Conservation (phyloP, 345 rosid species). For the Aquilaria sinensis region DNA sequence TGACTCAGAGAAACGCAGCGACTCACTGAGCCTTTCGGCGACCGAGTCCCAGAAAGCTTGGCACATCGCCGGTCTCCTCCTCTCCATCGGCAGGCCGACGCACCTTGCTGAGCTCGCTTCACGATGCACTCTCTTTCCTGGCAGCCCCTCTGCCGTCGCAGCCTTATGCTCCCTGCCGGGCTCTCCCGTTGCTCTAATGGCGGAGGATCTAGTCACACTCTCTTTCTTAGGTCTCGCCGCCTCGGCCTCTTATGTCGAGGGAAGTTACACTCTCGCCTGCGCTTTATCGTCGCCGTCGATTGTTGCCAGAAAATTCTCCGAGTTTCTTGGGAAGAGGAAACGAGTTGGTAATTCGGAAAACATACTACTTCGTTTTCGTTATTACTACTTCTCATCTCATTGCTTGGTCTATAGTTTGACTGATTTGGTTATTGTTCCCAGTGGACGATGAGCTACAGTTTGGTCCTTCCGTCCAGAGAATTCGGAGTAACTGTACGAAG, state of each 20-base stretch:
- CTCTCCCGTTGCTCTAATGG: conserved; percentile 39
- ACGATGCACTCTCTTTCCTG: conserved; percentile 30
- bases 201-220: conserved; percentile 22
- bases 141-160: conserved; percentile 29
- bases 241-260: conserved; percentile 21
- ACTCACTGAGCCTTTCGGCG: conserved; percentile 11
- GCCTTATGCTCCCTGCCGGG: conserved; percentile 37
- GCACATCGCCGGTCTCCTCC: conserved; percentile 43
- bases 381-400: neutral
- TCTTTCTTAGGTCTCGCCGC: conserved; percentile 24
- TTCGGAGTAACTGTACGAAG: conserved; percentile 17
- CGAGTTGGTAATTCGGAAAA: conserved; percentile 16
- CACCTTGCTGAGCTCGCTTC: conserved; percentile 31
- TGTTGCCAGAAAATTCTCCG: neutral
- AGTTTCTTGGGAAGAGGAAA: conserved; percentile 27
- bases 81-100: conserved; percentile 44
- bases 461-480: conserved; percentile 18
- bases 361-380: no score
- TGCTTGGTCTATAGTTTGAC: neutral
- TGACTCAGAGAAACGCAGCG: conserved; percentile 12
- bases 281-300: conserved; percentile 4
- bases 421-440: neutral
- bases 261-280: conserved; percentile 3
- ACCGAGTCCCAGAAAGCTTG: conserved; percentile 40
- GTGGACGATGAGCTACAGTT: conserved; percentile 6